Percentiles rank a stretch among this genome's conserved stretches.
Conservation (phyloP, 2,329 filamentous ascomycete species). For the Ophiosphaerella herpotricha region DNA sequence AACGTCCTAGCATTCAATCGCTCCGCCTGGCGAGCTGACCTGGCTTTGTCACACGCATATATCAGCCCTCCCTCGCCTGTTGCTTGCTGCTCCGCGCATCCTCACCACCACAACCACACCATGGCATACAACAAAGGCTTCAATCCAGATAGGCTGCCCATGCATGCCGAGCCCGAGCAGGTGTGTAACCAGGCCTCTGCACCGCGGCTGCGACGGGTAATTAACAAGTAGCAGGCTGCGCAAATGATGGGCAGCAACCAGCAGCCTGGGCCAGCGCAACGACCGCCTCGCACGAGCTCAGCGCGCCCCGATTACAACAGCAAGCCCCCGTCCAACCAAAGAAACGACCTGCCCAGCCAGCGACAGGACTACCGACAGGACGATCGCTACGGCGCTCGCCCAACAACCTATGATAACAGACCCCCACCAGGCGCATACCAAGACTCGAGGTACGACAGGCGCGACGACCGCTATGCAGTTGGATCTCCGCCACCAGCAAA, state of each 20-base stretch:
- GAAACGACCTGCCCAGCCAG: conserved; percentile 20
- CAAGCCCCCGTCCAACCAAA: conserved; percentile 37
- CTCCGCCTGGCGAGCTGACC: conserved; percentile 13
- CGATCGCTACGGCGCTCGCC: conserved; percentile 40
- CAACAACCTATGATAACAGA: conserved; percentile 34
- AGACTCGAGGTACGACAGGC: conserved; percentile 36
- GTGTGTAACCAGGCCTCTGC: conserved; percentile 46
- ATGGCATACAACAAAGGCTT: conserved; percentile 96
- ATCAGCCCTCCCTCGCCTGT: conserved; percentile 11
- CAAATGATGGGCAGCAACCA: conserved; percentile 43
- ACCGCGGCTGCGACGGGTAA: not conserved
- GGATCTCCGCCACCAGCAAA: conserved; percentile 54
- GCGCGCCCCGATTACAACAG: conserved; percentile 50
- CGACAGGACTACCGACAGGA: conserved; percentile 36
- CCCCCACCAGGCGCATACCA: conserved; percentile 48
- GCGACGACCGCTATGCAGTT: conserved; percentile 41
- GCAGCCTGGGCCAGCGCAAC: conserved; percentile 15
- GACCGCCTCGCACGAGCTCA: conserved; percentile 42
- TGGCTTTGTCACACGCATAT: conserved; percentile 18
- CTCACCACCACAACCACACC: conserved; percentile 18
- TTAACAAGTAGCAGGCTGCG: conserved; percentile 44
- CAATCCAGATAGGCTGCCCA: conserved; percentile 93
- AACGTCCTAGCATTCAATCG: conserved; percentile 5
- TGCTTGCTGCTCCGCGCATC: conserved; percentile 4
- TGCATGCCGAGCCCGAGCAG: conserved; percentile 79